Evolutionary conservation across 345 rosid species (phyloP), one percentile per base, ranked within the genome.

Genomic region (Camelina hispida): DNA sequence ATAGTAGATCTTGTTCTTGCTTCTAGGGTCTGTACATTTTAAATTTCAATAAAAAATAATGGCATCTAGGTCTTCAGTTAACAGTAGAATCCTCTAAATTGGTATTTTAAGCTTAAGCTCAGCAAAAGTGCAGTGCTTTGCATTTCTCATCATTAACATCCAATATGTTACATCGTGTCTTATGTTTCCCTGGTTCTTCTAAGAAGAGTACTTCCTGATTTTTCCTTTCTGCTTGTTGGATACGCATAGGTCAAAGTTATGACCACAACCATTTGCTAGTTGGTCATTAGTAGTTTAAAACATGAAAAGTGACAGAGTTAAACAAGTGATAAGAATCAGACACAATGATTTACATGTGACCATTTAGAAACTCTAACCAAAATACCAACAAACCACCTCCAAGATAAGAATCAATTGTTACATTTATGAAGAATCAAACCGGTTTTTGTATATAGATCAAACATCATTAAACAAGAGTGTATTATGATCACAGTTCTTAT

Each of bases 261-360:
- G 16, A 13, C 47, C 0, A 14, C 15, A 43, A 43, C 47, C 47
- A 43, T 13, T 43, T 43, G 47, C 47, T 14, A 43, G 47, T 4
- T 43, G 18, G 51, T 46, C 51, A 46, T 46, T n/a, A 54, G 12
- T 55, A 28, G 37, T 25, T 30, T 60, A 34, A 22, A 46, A 34
- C 46, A 77, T 53, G 52, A 38, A 53, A 59, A 62, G 17, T 4
- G 7, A 47, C 56, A 63, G 20, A 64, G 67, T 77, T 64, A 7
- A 71, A 71, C 57, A 25, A 28, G 60, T 64, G 20, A 13, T 18
- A 56, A 70, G 60, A 18, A 47, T 46, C 64, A 48, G 42, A 53
- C 62, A 44, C 70, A 47, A 71, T 71, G 81, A 71, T 77, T 65
- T 77, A 77, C 80, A 32, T 64, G 71, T 54, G 61, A 56, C 48